Evolutionary conservation across 2,329 filamentous ascomycete species (phyloP), one percentile per base, ranked within the genome.

Genomic region (Alternaria atra): DNA sequence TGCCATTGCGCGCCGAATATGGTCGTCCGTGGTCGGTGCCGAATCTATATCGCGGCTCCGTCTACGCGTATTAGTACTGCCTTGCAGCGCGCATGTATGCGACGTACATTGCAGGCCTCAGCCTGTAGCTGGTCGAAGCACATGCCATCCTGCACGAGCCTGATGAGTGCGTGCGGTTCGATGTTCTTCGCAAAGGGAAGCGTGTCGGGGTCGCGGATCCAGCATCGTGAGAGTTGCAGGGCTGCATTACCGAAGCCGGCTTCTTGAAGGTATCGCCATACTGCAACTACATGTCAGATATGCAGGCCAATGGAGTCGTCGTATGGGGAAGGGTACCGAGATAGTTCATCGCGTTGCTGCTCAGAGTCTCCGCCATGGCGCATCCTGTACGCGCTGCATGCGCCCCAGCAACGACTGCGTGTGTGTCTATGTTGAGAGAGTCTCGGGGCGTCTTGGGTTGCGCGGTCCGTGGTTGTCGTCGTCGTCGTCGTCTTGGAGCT

Each of bases 291-390:
- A 34, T 34, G 64, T 69, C 55, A 69, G 66, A 32, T 6, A 42
- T 35, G 54, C 56, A 56, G 51, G 58, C 40, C 40, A 60, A 40
- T 40, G 34, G 25, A 27, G 57, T 35, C 29, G 40, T 44, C 27
- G 52, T 40, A 30, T 35, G 51, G 54, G 52, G 39, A 42, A 29
- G 25, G 37, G 59, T 64, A 71, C 70, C 67, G 73, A 90, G 81
- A 80, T 90, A 89, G 80, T 90, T 90, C 75, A 90, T 84, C 76
- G 89, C 87, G 81, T 90, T 84, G 67, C 83, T 85, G 71, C 81
- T 85, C 64, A 87, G 79, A 50, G 82, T 72, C 66, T 75, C 72
- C 54, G 77, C 73, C 77, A 81, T 81, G 68, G 78, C 77, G 78
- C 79, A 81, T 80, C 71, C 63, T 64, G 68, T 52, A 58, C 51